Evolutionary conservation across 1,139 yeast genomes (phyloP).

Genomic region (Blastobotrys illinoisensis): DNA sequence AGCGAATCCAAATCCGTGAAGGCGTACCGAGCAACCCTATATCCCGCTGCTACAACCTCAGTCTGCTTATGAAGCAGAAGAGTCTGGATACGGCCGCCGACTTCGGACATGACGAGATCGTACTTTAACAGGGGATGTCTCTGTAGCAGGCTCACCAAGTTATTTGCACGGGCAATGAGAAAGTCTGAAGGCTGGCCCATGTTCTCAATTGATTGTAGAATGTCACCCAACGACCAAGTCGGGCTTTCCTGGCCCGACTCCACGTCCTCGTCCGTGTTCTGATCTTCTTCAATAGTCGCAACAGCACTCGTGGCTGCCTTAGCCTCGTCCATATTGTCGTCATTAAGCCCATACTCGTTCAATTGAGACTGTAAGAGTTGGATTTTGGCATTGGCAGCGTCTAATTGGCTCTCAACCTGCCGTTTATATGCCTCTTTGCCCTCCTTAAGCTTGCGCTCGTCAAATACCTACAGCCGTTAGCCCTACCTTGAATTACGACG

Average conservation of each 20-base stretch:
- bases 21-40: conserved; percentile 63
- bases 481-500: no score
- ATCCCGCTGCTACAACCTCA: conserved; percentile 70
- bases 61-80: conserved; percentile 54
- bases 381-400: conserved; percentile 36
- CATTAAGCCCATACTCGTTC: conserved; percentile 24
- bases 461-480: conserved; percentile 18
- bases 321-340: neutral
- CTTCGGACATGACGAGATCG: conserved; percentile 59
- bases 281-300: neutral
- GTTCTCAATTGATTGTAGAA: conserved; percentile 44
- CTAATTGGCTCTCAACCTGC: conserved; percentile 35
- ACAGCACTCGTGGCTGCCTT: neutral
- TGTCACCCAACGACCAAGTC: conserved; percentile 47
- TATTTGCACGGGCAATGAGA: conserved; percentile 57
- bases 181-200: conserved; percentile 42
- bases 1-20: conserved; percentile 52
- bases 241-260: conserved; percentile 34
- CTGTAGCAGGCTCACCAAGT: conserved; percentile 51
- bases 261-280: conserved; percentile 2
- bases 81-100: conserved; percentile 54
- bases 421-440: conserved; percentile 26
- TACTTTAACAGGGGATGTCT: conserved; percentile 56
- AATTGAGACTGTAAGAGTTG: conserved; percentile 30
- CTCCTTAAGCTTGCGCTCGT: conserved; percentile 23